Base-by-base conservation (phyloP, 768 basidiomycete species). In the Ramaria sp. region DNA sequence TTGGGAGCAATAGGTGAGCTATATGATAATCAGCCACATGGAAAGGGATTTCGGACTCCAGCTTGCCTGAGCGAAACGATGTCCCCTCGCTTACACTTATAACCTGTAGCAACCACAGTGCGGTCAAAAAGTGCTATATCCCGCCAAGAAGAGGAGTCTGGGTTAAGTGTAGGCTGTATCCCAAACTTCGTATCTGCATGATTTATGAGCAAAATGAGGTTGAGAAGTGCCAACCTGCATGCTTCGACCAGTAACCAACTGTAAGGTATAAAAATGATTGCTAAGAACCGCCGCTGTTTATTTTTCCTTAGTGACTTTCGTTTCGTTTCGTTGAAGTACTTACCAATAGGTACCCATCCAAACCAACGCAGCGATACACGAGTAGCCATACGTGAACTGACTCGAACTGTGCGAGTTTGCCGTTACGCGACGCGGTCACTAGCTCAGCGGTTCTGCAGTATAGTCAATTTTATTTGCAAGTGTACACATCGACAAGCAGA, bases 71-170 rank as follows among this genome's bases (percentile, higher is more conserved):
- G 63, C 1, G 75, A 72, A n/a, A 88, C 78, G 22, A 88, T 73
- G 58, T 88, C 86, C 8, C 79, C 83, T 57, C 78, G 73, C 18
- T 66, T 52, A 61, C 74, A 75, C 9, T 65, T 55, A 5, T 69
- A 67, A 22, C 58, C 52, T 3, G 69, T 63, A 41, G 66, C 66
- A 4, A 77, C 61, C 0, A 73, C 70, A 58, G 71, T 63, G 5
- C 78, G 75, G 65, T 83, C 77, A 61, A 86, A 87, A 18, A 87
- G 57, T 15, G 73, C 82, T 34, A 84, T 64, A 61, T 88, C 86
- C 57, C 73, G 72, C 73, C 71, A 78, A 7, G 52, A 9, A 1
- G 84, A 87, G 3, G 74, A 71, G 63, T 87, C 78, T 32, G 86
- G 86, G 63, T 88, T 88, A 54, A 88, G 72, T 30, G 83, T 85